Evolutionary conservation across 345 rosid genomes (phyloP).

Genomic region (Anastatica hierochuntica): DNA sequence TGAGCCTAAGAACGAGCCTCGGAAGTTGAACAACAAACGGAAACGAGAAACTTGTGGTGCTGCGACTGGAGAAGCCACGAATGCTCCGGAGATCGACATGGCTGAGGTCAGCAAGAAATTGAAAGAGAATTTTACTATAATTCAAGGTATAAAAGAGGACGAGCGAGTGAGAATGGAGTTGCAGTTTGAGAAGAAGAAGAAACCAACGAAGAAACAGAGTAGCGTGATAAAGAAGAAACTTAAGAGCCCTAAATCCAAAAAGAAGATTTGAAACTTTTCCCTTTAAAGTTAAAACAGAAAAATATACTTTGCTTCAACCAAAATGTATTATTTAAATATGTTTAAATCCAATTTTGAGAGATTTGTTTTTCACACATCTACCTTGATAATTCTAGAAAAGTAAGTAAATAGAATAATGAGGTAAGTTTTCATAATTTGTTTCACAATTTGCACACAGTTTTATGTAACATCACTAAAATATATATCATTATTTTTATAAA

Average conservation of each 20-base stretch:
- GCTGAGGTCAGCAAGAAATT: conserved; percentile 45
- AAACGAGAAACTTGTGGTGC: conserved; percentile 29
- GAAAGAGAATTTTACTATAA: conserved; percentile 40
- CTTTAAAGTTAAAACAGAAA: too few species aligned
- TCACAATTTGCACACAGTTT: too few species aligned
- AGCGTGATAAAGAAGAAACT: conserved; percentile 29
- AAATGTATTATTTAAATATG: neutral
- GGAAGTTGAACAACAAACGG: conserved; percentile 44
- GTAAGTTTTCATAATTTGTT: too few species aligned
- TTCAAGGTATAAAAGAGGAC: conserved; percentile 45
- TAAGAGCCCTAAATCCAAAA: conserved; percentile 23
- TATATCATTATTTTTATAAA: too few species aligned
- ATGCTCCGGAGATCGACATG: conserved; percentile 26
- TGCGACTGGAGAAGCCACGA: conserved; percentile 11
- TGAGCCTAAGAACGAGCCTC: conserved; percentile 23
- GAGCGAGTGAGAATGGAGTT: conserved; percentile 44
- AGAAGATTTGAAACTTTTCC: conserved; percentile 17
- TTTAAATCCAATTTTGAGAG: neutral
- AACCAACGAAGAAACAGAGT: conserved; percentile 29
- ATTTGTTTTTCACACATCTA: too few species aligned
- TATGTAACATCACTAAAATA: too few species aligned
- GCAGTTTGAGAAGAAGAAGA: conserved; percentile 31
- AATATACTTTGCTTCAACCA: neutral
- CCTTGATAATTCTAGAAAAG: too few species aligned
- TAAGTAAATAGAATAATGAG: too few species aligned